Percentiles rank a stretch among this genome's conserved stretches.
These are phyloP conservation scores for Amanita phalloides DNA, from an alignment of 768 basidiomycete species.

Conservation along the genomic window DNA sequence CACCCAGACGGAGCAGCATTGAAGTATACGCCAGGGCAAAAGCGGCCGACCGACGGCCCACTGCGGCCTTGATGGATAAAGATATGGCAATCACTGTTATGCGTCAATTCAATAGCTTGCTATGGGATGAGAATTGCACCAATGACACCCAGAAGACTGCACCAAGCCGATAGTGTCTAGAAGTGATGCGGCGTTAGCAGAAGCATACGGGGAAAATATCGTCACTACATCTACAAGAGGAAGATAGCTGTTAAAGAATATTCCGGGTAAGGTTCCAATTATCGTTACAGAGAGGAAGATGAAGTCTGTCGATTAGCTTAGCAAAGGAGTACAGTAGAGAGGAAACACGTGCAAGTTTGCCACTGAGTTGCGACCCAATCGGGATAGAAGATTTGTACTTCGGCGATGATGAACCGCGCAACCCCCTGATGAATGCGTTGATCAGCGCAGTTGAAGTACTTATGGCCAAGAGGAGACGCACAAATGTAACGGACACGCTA, in stretches of 20 bases:
- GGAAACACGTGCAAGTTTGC: slow-evolving; percentile 39
- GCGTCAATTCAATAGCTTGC: not conserved
- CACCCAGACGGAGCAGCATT: slow-evolving; percentile 57
- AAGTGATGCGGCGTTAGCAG: too few species aligned
- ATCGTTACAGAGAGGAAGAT: too few species aligned
- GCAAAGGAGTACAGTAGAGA: not conserved
- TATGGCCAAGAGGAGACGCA: slow-evolving; percentile 12
- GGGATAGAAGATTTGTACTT: slow-evolving; percentile 44
- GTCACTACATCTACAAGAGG: slow-evolving; percentile 34
- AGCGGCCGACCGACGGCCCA: slow-evolving; percentile 39
- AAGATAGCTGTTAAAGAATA: slow-evolving; percentile 19
- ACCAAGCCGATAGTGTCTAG: slow-evolving; percentile 12
- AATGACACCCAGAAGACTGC: slow-evolving; percentile 50
- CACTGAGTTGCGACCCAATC: slow-evolving; percentile 47
- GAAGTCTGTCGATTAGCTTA: not conserved
- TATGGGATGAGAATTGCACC: slow-evolving; percentile 16
- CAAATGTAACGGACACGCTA: slow-evolving; percentile 56
- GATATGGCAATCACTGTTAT: slow-evolving; percentile 39
- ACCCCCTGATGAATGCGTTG: slow-evolving; percentile 28
- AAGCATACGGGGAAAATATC: not conserved
- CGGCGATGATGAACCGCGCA: slow-evolving; percentile 49
- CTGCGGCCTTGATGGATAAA: slow-evolving; percentile 29
- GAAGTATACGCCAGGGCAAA: slow-evolving; percentile 51
- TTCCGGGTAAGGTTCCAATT: slow-evolving; percentile 43
- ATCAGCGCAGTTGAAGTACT: not conserved